These are phyloP conservation scores for Flaveria bidentis DNA, from an alignment of 129 eudicot genomes.

Conservation along the genomic window DNA sequence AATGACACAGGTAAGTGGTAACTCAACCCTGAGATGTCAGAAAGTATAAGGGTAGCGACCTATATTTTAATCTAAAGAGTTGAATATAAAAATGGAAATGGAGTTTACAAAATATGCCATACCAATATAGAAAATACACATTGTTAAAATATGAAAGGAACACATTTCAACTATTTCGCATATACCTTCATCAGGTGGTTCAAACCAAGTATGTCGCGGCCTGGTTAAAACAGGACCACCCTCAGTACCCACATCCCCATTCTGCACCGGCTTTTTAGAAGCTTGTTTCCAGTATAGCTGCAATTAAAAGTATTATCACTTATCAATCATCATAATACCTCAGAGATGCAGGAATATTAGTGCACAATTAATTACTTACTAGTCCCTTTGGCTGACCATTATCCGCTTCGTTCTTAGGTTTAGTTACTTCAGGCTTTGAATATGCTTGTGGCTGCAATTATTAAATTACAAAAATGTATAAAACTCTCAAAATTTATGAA, in stretches of 20 bases:
- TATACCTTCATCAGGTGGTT: constrained; percentile 59
- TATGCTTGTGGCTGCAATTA: constrained; percentile 39
- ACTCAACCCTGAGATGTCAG: neutral
- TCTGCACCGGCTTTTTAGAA: constrained; percentile 30
- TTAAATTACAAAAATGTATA: constrained; percentile 17
- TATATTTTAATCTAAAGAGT: neutral
- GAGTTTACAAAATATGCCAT: neutral
- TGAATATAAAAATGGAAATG: neutral
- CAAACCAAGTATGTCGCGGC: constrained; percentile 88
- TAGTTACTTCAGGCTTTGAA: constrained; percentile 31
- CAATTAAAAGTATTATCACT: constrained; percentile 15
- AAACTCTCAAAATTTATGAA: neutral
- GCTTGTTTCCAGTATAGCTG: constrained; percentile 48
- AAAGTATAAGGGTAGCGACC: neutral
- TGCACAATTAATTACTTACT: constrained; percentile 27
- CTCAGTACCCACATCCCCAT: constrained; percentile 44
- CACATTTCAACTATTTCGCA: neutral
- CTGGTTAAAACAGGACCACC: constrained; percentile 48
- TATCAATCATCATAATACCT: neutral
- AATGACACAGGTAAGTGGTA: neutral
- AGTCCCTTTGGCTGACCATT: constrained; percentile 36
- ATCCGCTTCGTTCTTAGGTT: constrained; percentile 29
- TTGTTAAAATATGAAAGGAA: neutral
- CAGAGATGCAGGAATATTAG: neutral
- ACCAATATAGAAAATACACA: neutral